A percentile compares a stretch with the other conserved stretches of the same genome.
Evolutionary conservation across 202 grass and related monocot genomes (phyloP).

Genomic region (Saccharum hybrid): DNA sequence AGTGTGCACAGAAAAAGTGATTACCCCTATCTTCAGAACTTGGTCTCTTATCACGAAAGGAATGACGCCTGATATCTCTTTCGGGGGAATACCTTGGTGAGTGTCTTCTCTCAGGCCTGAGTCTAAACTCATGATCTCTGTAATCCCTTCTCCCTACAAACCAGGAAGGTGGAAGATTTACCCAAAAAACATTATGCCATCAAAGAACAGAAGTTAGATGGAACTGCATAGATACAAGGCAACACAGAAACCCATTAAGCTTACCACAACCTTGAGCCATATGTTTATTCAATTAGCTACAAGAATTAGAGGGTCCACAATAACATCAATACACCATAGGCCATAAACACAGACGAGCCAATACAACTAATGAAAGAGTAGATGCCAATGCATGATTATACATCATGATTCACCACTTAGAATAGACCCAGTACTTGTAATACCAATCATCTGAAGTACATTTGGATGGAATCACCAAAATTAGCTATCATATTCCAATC

Average conservation of each 20-base stretch:
- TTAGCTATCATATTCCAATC: slow-evolving; percentile 38
- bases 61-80: slow-evolving; percentile 63
- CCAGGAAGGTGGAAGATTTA: slow-evolving; percentile 39
- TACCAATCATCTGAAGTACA: slow-evolving; percentile 51
- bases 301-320: slow-evolving; percentile 60
- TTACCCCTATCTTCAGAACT: slow-evolving; percentile 71
- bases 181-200: slow-evolving; percentile 16
- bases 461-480: slow-evolving; percentile 36
- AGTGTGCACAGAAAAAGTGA: slow-evolving; percentile 7
- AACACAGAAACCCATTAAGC: slow-evolving; percentile 60
- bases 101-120: slow-evolving; percentile 71
- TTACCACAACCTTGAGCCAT: slow-evolving; percentile 73
- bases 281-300: slow-evolving; percentile 64
- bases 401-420: slow-evolving; percentile 49
- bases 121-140: slow-evolving; percentile 68
- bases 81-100: slow-evolving; percentile 73
- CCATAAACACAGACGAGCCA: slow-evolving; percentile 59
- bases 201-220: slow-evolving; percentile 22
- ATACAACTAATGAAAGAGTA: slow-evolving; percentile 56
- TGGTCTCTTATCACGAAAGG: slow-evolving; percentile 55
- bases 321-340: slow-evolving; percentile 36
- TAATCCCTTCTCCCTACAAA: slow-evolving; percentile 61
- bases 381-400: slow-evolving; percentile 52
- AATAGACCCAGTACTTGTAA: slow-evolving; percentile 49
- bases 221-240: slow-evolving; percentile 37